Evolutionary conservation across 2,329 filamentous ascomycete species (phyloP).

Genomic region (Verticillium klebahnii): DNA sequence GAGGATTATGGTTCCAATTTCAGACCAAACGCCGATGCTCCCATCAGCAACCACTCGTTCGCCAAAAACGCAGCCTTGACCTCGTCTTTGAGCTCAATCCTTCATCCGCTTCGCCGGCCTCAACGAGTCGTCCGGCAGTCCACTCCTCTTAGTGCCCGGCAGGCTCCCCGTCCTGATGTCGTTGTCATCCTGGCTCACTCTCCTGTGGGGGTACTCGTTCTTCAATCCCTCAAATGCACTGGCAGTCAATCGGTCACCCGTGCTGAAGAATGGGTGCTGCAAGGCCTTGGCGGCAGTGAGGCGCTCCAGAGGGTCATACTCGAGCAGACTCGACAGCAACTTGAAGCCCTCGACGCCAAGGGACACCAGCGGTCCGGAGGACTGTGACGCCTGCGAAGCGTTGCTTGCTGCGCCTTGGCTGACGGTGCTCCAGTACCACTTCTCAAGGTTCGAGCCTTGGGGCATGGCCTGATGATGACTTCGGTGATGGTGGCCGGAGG

Average conservation of each 20-base stretch:
- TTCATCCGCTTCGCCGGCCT: slow-evolving; percentile 59
- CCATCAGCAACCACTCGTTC: no score
- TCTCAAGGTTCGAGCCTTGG: slow-evolving; percentile 58
- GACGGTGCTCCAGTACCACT: slow-evolving; percentile 72
- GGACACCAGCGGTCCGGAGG: slow-evolving; percentile 42
- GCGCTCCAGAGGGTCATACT: slow-evolving; percentile 88
- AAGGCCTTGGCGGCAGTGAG: slow-evolving; percentile 84
- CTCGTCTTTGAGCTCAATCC: slow-evolving; percentile 28
- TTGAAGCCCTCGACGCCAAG: slow-evolving; percentile 76
- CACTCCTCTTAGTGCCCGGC: slow-evolving; percentile 86
- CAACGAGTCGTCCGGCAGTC: slow-evolving; percentile 75
- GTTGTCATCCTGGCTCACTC: slow-evolving; percentile 92
- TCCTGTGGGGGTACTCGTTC: slow-evolving; percentile 81
- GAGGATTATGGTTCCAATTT: no score
- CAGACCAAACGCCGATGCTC: neutral
- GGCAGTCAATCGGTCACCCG: slow-evolving; percentile 65
- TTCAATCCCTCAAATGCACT: slow-evolving; percentile 92
- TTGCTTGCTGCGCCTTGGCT: slow-evolving; percentile 50
- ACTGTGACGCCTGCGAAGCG: slow-evolving; percentile 34
- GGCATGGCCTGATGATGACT: slow-evolving; percentile 36
- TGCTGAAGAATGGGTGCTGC: slow-evolving; percentile 84
- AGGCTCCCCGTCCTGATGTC: slow-evolving; percentile 89
- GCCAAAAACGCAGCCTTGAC: no score
- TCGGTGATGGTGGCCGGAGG: slow-evolving; percentile 35
- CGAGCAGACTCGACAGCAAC: slow-evolving; percentile 74